phyloP scores from a whole-genome alignment of 2,329 filamentous ascomycete genomes.

The Colletotrichum acutatum region DNA sequence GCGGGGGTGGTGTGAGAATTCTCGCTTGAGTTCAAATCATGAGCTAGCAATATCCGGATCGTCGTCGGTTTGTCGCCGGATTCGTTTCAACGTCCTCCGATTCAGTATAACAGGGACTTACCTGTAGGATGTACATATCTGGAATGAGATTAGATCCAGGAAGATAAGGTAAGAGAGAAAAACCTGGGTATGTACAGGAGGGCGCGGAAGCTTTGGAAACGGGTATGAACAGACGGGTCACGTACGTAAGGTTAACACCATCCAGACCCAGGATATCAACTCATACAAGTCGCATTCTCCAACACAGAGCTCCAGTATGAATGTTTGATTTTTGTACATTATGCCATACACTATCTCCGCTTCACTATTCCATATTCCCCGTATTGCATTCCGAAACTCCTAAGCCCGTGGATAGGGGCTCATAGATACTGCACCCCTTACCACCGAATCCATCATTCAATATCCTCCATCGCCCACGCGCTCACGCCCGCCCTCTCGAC shows the following conservation, averaged over 20 bases:
- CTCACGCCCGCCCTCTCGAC: constrained; percentile 61
- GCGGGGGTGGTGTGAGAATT: too few relatives aligned
- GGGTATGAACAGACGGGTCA: not conserved
- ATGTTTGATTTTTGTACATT: constrained; percentile 28
- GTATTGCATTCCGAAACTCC: constrained; percentile 18
- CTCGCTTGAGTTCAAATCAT: too few relatives aligned
- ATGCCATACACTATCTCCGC: constrained; percentile 33
- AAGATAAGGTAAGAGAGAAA: too few relatives aligned
- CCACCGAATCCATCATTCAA: constrained; percentile 47
- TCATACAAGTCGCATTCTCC: not conserved
- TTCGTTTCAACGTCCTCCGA: too few relatives aligned
- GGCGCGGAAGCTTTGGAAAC: too few relatives aligned
- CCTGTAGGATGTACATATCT: not conserved
- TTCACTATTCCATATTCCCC: constrained; percentile 14
- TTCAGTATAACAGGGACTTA: not conserved
- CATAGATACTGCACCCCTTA: not conserved
- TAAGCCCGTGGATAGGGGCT: not conserved
- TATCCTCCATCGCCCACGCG: constrained; percentile 62
- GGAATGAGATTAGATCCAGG: not conserved
- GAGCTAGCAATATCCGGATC: too few relatives aligned
- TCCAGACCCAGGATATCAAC: not conserved
- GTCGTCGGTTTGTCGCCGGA: too few relatives aligned
- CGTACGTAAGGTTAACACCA: not conserved
- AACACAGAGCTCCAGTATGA: not conserved
- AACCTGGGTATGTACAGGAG: too few relatives aligned